A percentile compares a stretch with the other conserved stretches of the same genome.
These are phyloP conservation scores for Globisporangium paroecandrum DNA, from an alignment of 352 stramenopile species.

Conservation along the genomic window DNA sequence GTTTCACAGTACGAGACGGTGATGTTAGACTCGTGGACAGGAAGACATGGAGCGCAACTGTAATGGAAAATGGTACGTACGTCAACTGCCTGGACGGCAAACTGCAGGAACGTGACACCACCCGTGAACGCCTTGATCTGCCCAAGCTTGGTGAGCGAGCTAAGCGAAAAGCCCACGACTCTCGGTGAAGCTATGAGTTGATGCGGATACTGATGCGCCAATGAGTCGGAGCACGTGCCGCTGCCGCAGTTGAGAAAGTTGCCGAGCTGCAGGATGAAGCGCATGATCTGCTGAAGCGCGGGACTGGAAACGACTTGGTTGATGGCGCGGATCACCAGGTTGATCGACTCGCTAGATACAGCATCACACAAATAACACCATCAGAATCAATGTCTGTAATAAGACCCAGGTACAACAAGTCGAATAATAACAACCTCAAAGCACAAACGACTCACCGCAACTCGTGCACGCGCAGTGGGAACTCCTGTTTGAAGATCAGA, in stretches of 20 bases:
- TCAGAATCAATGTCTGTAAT: neutral
- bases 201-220: neutral
- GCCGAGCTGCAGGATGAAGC: slow-evolving; percentile 73
- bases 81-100: slow-evolving; percentile 72
- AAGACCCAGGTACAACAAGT: neutral
- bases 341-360: slow-evolving; percentile 43
- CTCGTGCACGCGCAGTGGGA: slow-evolving; percentile 56
- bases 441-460: slow-evolving; percentile 40
- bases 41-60: too few relatives aligned
- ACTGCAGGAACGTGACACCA: slow-evolving; percentile 74
- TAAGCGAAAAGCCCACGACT: slow-evolving; percentile 67
- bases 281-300: slow-evolving; percentile 56
- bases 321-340: slow-evolving; percentile 60
- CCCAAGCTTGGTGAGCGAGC: slow-evolving; percentile 72
- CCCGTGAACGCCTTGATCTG: slow-evolving; percentile 80
- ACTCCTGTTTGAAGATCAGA: slow-evolving; percentile 80
- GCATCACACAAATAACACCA: neutral
- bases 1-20: neutral
- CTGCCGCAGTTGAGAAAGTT: slow-evolving; percentile 69
- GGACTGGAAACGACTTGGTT: slow-evolving; percentile 68
- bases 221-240: neutral
- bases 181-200: slow-evolving; percentile 3
- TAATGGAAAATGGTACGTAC: slow-evolving; percentile 18
- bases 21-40: too few relatives aligned
- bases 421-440: neutral